Evolutionary conservation across 768 basidiomycete genomes (phyloP).

Genomic region (Leccinum fibrillosum): DNA sequence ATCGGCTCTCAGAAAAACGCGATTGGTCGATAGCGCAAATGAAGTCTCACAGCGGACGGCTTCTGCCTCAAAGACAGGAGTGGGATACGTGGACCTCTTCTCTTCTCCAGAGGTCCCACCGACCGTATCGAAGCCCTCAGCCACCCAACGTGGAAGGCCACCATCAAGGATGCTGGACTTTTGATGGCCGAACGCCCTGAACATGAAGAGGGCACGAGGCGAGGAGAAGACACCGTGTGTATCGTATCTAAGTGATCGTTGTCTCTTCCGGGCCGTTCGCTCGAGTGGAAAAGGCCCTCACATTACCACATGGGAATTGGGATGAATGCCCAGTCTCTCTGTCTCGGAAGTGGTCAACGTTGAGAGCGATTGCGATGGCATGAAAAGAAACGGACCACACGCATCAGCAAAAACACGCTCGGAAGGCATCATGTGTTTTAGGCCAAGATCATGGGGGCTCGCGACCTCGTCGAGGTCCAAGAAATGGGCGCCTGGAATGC

Average conservation of each 20-base stretch:
- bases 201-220: constrained; percentile 92
- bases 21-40: constrained; percentile 33
- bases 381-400: constrained; percentile 56
- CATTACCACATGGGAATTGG: constrained; percentile 80
- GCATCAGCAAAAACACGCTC: constrained; percentile 68
- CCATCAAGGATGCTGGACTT: constrained; percentile 89
- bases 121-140: constrained; percentile 59
- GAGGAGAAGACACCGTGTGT: constrained; percentile 87
- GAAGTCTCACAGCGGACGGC: constrained; percentile 43
- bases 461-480: constrained; percentile 81
- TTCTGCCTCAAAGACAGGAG: constrained; percentile 48
- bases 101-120: constrained; percentile 24
- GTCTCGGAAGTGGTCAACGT: constrained; percentile 16
- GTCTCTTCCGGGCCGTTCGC: constrained; percentile 3
- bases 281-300: constrained; percentile 32
- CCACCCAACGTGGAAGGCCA: constrained; percentile 82
- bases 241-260: constrained; percentile 65
- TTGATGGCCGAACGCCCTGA: constrained; percentile 85
- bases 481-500: constrained; percentile 70
- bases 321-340: constrained; percentile 72
- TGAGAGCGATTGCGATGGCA: constrained; percentile 2
- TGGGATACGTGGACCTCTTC: constrained; percentile 42
- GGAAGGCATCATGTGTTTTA: constrained; percentile 94
- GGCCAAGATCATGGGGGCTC: constrained; percentile 67
- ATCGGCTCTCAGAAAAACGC: constrained; percentile 11